Evolutionary conservation across 352 stramenopile genomes (phyloP), one percentile per base, ranked within the genome.

Genomic region (Pythium oligandrum): DNA sequence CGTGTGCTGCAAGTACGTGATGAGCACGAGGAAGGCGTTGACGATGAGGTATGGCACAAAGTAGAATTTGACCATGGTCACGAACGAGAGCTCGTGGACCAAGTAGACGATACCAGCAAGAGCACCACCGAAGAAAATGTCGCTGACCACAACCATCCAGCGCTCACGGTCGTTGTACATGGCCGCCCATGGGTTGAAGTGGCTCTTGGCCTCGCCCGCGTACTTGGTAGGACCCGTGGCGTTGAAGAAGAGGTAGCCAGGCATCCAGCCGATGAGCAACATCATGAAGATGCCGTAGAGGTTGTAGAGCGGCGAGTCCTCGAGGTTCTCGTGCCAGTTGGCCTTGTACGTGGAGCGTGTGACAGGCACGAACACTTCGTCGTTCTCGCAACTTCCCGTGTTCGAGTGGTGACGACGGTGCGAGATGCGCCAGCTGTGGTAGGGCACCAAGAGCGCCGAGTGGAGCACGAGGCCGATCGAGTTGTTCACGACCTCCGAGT

Each of bases 1-100:
- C 36, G 93, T 98, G 86, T 99, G 96, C 76, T 99, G 96, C 57
- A 99, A 79, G 81, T 89, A 98, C 35, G 96, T 99, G 78, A 98
- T 98, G 43, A 98, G 74, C 44, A 99, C 95, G 42, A 99, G 83
- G 77, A 97, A 98, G 46, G 75, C 86, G 75, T 99, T 98, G 45
- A 96, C 87, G 63, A 98, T 74, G 43, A 98, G 70, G 86, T 98
- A 98, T 10, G 97, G 97, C 38, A 96, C 79, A 47, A 97, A 78
- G 84, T 99, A 99, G 72, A 96, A 97, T 57, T 95, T 78, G 49
- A 74, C 37, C 57, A 99, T 88, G n/a, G 84, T 78, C 6, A 75
- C 46, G 40, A 96, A 66, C 17, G 93, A 84, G 46, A 88, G 86
- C 34, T 69, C 73, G 40, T 83, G 57, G 33, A 86, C 68, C 53